Percentiles rank a stretch among this genome's conserved stretches.
These are phyloP conservation scores for Chaetomium olivaceum DNA, from an alignment of 2,329 filamentous ascomycete genomes.

Conservation along the genomic window DNA sequence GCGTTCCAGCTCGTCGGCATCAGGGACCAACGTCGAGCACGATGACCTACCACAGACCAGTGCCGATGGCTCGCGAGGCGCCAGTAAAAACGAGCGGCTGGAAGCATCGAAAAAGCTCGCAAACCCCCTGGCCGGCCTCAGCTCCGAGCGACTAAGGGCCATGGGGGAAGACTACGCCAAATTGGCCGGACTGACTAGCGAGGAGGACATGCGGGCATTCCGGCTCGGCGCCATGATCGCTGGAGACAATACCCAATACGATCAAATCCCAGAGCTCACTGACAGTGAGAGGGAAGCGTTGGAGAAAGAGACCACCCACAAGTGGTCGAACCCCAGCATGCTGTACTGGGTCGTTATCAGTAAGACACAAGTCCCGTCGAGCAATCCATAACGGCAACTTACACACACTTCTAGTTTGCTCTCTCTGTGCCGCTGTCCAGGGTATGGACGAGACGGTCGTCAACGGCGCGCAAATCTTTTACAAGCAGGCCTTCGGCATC, in stretches of 20 bases:
- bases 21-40: constrained; percentile 21
- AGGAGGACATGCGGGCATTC: constrained; percentile 60
- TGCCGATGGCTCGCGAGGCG: not conserved
- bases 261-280: constrained; percentile 54
- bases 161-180: constrained; percentile 61
- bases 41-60: constrained; percentile 9
- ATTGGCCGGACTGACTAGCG: constrained; percentile 54
- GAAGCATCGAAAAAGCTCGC: constrained; percentile 43
- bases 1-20: constrained; percentile 22
- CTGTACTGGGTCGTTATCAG: constrained; percentile 65
- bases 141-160: constrained; percentile 49
- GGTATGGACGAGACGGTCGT: constrained; percentile 72
- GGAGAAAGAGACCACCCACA: constrained; percentile 61
- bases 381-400: not conserved
- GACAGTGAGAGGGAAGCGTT: constrained; percentile 59
- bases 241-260: constrained; percentile 52
- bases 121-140: constrained; percentile 46
- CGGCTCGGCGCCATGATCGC: constrained; percentile 61
- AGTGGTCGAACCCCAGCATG: constrained; percentile 67
- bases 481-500: constrained; percentile 62
- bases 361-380: constrained; percentile 31
- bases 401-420: constrained; percentile 49
- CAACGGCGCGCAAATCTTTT: constrained; percentile 68
- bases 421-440: constrained; percentile 68
- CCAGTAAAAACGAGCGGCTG: constrained; percentile 33